Evolutionary conservation across 140 eudicot genomes (phyloP), one percentile per base, ranked within the genome.

Genomic region (Bidens hawaiensis): DNA sequence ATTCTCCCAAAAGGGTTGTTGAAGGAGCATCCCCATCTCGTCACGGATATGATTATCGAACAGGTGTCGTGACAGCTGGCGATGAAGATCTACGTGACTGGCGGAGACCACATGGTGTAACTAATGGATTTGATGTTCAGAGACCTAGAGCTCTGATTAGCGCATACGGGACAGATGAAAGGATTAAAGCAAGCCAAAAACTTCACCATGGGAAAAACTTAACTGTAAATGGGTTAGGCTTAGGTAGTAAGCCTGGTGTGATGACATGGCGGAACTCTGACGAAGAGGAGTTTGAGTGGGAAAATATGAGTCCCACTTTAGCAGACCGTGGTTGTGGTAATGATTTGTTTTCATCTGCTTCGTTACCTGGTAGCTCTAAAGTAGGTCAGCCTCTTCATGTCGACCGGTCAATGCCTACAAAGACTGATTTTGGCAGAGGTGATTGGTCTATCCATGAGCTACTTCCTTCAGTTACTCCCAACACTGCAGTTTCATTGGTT

Each of bases 201-300:
- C 64, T 60, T 60, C 76, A 31, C 4, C 75, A 52, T 17, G 72
- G 65, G 25, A 80, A 67, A 52, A 54, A 65, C 10, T 18, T 43
- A 33, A 60, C 52, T 0, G 27, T 73, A 15, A 78, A 81, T 61
- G 90, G 82, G 48, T 47, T 66, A 19, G 90, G 82, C 36, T 52
- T 68, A 19, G 81, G 69, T 26, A 71, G 55, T 36, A 88, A 64
- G 41, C 62, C 14, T 34, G 72, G 75, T 31, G 62, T 61, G 30
- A 81, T 34, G 72, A 28, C 88, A 16, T 94, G 99, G 99, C 89
- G 81, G 73, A 85, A 83, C 67, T 81, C 87, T 49, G 99, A 94
- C 68, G 99, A 88, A 76, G 95, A 94, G 47, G 99, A 94, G 66
- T 94, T 94, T 61, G 81, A 88, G 66, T 94, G 99, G 99, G 90